Conservation (phyloP, 2,329 filamentous ascomycete species). For the Aspergillus fijiensis region DNA sequence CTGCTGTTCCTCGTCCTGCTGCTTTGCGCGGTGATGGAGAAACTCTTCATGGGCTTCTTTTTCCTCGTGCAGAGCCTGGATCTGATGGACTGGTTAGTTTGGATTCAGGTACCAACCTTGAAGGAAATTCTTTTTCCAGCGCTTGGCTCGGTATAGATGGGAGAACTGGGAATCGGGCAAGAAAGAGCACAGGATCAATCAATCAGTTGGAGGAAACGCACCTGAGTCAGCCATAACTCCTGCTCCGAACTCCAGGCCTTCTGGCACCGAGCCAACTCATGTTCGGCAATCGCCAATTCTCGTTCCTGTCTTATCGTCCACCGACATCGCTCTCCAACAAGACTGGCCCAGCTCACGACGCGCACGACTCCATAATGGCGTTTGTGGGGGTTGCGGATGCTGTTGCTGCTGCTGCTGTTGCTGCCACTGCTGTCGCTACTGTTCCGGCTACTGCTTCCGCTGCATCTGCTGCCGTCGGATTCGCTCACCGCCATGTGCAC, state of each 20-base stretch:
- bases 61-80: constrained; percentile 32
- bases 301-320: constrained; percentile 33
- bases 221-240: constrained; percentile 36
- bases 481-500: constrained; percentile 20
- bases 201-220: constrained; percentile 22
- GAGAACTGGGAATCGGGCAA: not conserved
- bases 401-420: constrained; percentile 12
- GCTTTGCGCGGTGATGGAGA: constrained; percentile 30
- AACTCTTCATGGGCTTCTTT: constrained; percentile 36
- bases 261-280: constrained; percentile 34
- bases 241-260: constrained; percentile 40
- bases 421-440: constrained; percentile 13
- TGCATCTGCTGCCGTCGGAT: constrained; percentile 10
- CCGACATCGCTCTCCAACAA: constrained; percentile 27
- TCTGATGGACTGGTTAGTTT: constrained; percentile 19
- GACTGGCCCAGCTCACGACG: constrained; percentile 32
- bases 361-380: constrained; percentile 20
- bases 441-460: constrained; percentile 13
- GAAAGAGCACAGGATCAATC: not conserved
- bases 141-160: not conserved
- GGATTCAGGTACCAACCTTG: not conserved
- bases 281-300: constrained; percentile 27
- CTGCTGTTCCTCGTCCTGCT: constrained; percentile 34
- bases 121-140: too few relatives aligned
- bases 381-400: constrained; percentile 7